Percentiles rank a stretch among this genome's conserved stretches.
phyloP scores from a whole-genome alignment of 345 rosid species.

The Crucihimalaya himalaica region DNA sequence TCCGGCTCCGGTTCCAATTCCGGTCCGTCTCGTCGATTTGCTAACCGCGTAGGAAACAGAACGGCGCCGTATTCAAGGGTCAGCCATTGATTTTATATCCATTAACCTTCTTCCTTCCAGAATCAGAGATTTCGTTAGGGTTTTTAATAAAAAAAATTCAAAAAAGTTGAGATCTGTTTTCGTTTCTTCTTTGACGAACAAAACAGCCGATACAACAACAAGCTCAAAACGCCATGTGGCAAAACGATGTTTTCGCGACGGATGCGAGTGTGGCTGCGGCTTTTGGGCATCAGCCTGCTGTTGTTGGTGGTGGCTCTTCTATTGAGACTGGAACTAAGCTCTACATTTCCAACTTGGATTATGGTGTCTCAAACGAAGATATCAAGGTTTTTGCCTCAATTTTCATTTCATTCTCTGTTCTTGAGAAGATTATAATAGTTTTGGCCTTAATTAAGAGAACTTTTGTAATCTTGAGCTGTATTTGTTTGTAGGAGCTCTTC shows the following conservation, averaged over 20 bases:
- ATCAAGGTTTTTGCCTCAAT: constrained; percentile 50
- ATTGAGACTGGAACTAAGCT: constrained; percentile 71
- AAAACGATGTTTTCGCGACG: constrained; percentile 56
- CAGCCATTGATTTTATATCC: constrained; percentile 28
- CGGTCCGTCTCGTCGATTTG: constrained; percentile 53
- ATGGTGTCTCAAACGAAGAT: constrained; percentile 72
- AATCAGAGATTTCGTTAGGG: constrained; percentile 35
- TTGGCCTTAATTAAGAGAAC: neutral
- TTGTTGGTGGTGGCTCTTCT: constrained; percentile 40
- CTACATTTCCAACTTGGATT: constrained; percentile 63
- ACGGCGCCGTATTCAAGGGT: constrained; percentile 58
- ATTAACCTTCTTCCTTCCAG: constrained; percentile 33
- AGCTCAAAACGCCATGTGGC: constrained; percentile 58
- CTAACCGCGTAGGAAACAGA: constrained; percentile 50
- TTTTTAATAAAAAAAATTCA: neutral
- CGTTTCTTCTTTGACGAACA: constrained; percentile 41
- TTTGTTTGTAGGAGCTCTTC: constrained; percentile 61
- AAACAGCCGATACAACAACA: constrained; percentile 44
- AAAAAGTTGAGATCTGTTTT: constrained; percentile 39
- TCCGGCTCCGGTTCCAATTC: constrained; percentile 26
- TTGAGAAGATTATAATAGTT: neutral
- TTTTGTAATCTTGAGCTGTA: neutral
- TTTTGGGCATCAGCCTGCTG: constrained; percentile 41
- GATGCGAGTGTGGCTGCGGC: constrained; percentile 41
- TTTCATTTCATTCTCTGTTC: neutral